Evolutionary conservation across 2,329 filamentous ascomycete species (phyloP), one percentile per base, ranked within the genome.

Genomic region (Colletotrichum costaricense): DNA sequence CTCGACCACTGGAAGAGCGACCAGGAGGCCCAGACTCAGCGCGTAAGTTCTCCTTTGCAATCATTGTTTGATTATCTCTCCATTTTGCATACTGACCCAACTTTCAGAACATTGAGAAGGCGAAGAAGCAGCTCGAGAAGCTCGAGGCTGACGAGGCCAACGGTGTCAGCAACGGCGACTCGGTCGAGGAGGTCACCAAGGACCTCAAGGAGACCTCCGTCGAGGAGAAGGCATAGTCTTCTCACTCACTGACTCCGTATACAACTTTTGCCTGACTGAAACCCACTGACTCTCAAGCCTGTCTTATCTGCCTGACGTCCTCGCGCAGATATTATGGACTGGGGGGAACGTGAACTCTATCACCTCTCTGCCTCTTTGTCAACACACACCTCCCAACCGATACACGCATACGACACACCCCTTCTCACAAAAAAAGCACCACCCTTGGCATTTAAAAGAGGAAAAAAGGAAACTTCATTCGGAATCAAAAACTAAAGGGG

Each of bases 91-190:
- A 72, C 80, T 85, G 80, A 85, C 74, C 8, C 35, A 4, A 8
- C 8, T 52, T 30, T 54, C 33, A 98, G 97, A 99, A 99, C 88
- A 93, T 98, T 74, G 94, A 95, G 76, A 98, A 98, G 85, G 97
- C 97, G 74, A 93, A 98, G 88, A 96, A 96, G 84, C 95, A 98
- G 84, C 97, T 99, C 75, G 94, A 95, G 81, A 92, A 92, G 77
- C 90, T 98, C 69, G 96, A 98, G 81, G 91, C 92, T 69, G 87
- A 89, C 76, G 89, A 90, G 79, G 84, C 86, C 67, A 86, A 84
- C 74, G 87, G 87, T 76, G 84, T 84, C 75, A 84, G 82, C 76
- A 86, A 86, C 80, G 87, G 82, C 74, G 86, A 88, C 76, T 85
- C 86, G 69, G 88, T 91, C 66, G 90, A 89, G 54, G 88, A 88